Conservation (phyloP, 1,139 yeast species). For the Scheffersomyces titani region DNA sequence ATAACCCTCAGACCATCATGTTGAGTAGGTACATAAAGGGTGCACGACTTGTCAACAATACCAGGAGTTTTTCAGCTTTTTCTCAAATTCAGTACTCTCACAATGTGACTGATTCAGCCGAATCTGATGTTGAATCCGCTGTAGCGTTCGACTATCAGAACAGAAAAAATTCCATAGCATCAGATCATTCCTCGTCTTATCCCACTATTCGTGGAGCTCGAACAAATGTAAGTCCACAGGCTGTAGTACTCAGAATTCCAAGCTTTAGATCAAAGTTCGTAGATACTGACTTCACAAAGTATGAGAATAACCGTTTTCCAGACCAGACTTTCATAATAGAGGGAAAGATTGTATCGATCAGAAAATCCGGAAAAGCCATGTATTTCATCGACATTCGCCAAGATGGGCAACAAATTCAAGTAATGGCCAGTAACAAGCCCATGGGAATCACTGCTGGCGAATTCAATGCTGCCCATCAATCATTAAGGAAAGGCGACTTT, state of each 20-base stretch:
- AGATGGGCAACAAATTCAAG: constrained; percentile 56
- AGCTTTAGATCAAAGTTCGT: constrained; percentile 20
- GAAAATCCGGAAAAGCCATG: constrained; percentile 68
- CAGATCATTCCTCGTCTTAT: constrained; percentile 13
- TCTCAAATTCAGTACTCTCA: background rate
- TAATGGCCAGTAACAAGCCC: constrained; percentile 57
- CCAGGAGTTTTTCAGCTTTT: background rate
- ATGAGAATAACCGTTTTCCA: constrained; percentile 14
- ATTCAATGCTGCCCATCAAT: constrained; percentile 46
- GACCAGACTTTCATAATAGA: constrained; percentile 28
- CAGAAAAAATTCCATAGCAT: constrained; percentile 8
- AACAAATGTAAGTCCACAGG: background rate
- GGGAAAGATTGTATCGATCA: constrained; percentile 58
- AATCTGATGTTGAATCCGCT: background rate
- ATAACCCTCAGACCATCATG: background rate
- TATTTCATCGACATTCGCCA: constrained; percentile 67
- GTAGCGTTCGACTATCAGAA: constrained; percentile 8
- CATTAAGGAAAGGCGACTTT: constrained; percentile 70
- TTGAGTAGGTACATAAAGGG: background rate
- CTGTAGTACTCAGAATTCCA: constrained; percentile 14
- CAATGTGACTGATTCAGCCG: background rate
- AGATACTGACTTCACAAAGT: constrained; percentile 17
- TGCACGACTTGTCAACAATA: background rate
- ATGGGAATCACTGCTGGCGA: constrained; percentile 41
- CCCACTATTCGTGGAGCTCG: constrained; percentile 19